phyloP scores from a whole-genome alignment of 2,329 filamentous ascomycete genomes.

The Penicillium sp. region DNA sequence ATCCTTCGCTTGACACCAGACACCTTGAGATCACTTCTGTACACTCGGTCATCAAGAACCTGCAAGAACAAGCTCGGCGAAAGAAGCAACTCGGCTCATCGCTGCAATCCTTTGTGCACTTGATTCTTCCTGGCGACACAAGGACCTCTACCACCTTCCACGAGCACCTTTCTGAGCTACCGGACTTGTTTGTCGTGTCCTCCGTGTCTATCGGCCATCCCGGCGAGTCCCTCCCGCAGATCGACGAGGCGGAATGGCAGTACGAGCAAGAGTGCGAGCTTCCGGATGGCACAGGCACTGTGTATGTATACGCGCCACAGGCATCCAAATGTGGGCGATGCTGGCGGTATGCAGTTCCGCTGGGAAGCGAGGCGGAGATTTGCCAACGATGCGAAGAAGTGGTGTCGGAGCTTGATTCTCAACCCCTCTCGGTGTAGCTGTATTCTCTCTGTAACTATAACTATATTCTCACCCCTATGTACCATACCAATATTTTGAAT shows the following conservation, averaged over 20 bases:
- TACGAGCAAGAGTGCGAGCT: slow-evolving; percentile 45
- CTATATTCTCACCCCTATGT: neutral
- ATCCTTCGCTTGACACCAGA: slow-evolving; percentile 49
- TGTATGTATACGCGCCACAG: slow-evolving; percentile 48
- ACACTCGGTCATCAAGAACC: slow-evolving; percentile 68
- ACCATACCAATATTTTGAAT: neutral
- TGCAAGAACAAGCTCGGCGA: slow-evolving; percentile 69
- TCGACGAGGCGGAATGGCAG: slow-evolving; percentile 40
- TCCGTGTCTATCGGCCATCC: slow-evolving; percentile 53
- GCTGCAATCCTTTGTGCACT: slow-evolving; percentile 68
- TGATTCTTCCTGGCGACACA: slow-evolving; percentile 26
- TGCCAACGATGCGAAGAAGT: slow-evolving; percentile 72
- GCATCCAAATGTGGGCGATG: slow-evolving; percentile 77
- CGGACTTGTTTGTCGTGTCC: slow-evolving; percentile 68
- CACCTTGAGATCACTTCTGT: slow-evolving; percentile 47
- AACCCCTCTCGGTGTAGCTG: slow-evolving; percentile 3
- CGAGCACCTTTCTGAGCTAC: slow-evolving; percentile 50
- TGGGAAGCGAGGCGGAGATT: slow-evolving; percentile 54
- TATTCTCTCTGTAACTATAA: neutral
- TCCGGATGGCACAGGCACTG: slow-evolving; percentile 31
- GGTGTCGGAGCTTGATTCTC: slow-evolving; percentile 43
- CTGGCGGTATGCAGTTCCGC: slow-evolving; percentile 76
- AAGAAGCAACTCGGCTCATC: slow-evolving; percentile 76
- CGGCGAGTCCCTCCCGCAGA: slow-evolving; percentile 25
- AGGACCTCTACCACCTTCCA: slow-evolving; percentile 27